phyloP scores from a whole-genome alignment of 2,329 filamentous ascomycete genomes.

The Didymella keratinophila region DNA sequence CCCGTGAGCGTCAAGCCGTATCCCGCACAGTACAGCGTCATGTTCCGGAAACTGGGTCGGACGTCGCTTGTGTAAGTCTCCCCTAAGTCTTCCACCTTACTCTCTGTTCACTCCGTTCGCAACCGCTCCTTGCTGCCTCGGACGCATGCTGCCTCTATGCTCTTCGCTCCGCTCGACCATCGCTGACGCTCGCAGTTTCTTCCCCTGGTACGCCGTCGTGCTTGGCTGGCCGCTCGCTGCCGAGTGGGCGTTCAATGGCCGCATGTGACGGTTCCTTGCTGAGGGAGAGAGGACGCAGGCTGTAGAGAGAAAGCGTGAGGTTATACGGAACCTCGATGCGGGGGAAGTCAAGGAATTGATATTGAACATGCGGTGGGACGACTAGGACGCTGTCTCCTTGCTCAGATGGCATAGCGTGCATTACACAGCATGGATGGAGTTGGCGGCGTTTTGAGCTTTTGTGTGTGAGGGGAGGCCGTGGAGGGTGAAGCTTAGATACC shows the following conservation, averaged over 20 bases:
- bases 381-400: too few relatives aligned
- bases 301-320: neutral
- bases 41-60: conserved; percentile 31
- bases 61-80: conserved; percentile 43
- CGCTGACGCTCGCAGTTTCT: conserved; percentile 27
- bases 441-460: conserved; percentile 8
- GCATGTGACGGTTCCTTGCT: conserved; percentile 40
- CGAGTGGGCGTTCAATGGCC: conserved; percentile 36
- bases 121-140: too few relatives aligned
- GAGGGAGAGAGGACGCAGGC: conserved; percentile 24
- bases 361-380: conserved; percentile 43
- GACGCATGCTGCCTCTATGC: too few relatives aligned
- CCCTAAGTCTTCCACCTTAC: too few relatives aligned
- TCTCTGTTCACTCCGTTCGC: too few relatives aligned
- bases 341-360: conserved; percentile 37
- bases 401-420: conserved; percentile 1
- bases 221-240: conserved; percentile 47
- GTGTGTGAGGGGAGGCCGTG: neutral
- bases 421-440: conserved; percentile 13
- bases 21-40: conserved; percentile 33
- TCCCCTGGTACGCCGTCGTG: conserved; percentile 39
- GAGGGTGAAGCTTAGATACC: conserved; percentile 14
- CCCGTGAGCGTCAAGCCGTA: conserved; percentile 37
- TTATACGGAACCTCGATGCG: conserved; percentile 22
- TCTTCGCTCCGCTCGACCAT: too few relatives aligned